These are phyloP conservation scores for Metrosideros polymorpha DNA, from an alignment of 441 rosid genomes.

Conservation along the genomic window DNA sequence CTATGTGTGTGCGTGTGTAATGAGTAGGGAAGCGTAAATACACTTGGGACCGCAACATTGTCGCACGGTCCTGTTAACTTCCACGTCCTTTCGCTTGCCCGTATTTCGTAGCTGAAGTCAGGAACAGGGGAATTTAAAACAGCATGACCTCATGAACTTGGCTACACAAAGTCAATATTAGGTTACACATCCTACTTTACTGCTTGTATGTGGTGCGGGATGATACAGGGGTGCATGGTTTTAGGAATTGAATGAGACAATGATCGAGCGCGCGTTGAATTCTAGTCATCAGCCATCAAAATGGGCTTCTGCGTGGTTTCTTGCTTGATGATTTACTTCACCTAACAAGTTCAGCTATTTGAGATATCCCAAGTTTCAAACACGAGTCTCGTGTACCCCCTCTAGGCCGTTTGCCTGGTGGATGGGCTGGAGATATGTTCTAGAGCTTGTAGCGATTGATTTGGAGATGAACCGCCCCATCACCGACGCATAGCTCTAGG, in stretches of 20 bases:
- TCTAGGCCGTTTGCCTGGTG: background rate
- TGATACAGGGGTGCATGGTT: background rate
- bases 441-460: background rate
- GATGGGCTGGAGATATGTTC: background rate
- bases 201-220: background rate
- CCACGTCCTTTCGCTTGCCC: constrained; percentile 16
- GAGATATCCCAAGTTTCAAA: background rate
- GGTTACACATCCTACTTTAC: background rate
- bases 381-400: background rate
- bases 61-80: constrained; percentile 4
- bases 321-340: background rate
- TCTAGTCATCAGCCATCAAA: background rate
- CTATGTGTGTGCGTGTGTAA: background rate
- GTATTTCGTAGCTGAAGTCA: background rate
- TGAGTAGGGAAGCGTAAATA: background rate
- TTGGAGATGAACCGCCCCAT: background rate
- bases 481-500: background rate
- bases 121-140: background rate
- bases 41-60: constrained; percentile 19
- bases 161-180: background rate
- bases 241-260: background rate
- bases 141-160: background rate
- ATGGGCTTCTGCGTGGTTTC: background rate
- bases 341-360: background rate
- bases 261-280: background rate